Evolutionary conservation across 164 flowering plant genomes (phyloP), one percentile per base, ranked within the genome.

Genomic region (Platanus orientalis): DNA sequence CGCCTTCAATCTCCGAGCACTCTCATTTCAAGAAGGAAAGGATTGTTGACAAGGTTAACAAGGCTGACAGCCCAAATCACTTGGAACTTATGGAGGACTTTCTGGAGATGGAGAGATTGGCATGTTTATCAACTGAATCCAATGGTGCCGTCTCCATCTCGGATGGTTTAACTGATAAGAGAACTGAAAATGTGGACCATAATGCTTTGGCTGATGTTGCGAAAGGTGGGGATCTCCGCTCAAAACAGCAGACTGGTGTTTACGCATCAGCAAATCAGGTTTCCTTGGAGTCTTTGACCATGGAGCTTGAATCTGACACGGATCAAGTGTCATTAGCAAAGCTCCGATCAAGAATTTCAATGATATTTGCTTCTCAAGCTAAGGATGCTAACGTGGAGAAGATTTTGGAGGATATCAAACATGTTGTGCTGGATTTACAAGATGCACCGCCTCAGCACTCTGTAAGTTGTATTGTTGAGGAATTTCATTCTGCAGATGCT

Each of bases 101-200:
- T 71, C 76, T 92, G 51, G 98, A 95, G 81, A 92, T 95, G 98
- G 99, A 95, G 79, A 95, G 83, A 72, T 77, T 95, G 67, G 99
- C 98, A 14, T 69, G 86, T 67, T 69, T 69, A 32, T 69, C 90
- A 26, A 67, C 77, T 39, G 81, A 81, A 28, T 76, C 87, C 49
- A 79, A 83, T 73, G 81, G 76, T 39, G 63, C 73, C 14, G 53
- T 65, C 30, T 66, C 79, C n/a, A 28, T 64, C 66, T 70, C 78
- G 36, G 76, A 69, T 57, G 54, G 36, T 73, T 34, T 71, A 58
- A 50, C 64, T 20, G 62, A 64, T 20, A 73, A 74, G 68, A 63
- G 27, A 63, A 13, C 75, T 60, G 79, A 76, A 42, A 61, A 34
- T 62, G 67, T 52, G 20, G 70, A 61, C 7, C 40, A 50, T 39